Evolutionary conservation across 768 basidiomycete species (phyloP).

Genomic region (Termitomyces heimii): DNA sequence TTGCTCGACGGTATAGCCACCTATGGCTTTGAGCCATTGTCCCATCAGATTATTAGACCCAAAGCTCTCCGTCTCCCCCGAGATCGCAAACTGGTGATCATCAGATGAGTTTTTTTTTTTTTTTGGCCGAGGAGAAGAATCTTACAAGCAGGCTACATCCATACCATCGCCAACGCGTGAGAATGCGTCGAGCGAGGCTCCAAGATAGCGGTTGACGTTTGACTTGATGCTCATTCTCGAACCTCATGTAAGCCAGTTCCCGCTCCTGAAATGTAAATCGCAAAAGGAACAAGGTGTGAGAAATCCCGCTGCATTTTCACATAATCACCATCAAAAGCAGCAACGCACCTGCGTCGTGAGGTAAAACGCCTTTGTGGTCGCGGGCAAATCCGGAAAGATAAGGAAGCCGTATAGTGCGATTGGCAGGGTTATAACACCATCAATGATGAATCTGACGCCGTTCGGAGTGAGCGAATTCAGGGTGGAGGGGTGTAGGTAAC

Average conservation of each 20-base stretch:
- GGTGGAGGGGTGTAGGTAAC: conserved; percentile 17
- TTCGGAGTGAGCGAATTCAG: conserved; percentile 3
- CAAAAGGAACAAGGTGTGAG: background rate
- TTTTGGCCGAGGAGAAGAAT: background rate
- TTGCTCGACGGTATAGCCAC: conserved; percentile 59
- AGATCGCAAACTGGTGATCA: conserved; percentile 48
- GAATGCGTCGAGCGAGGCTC: conserved; percentile 39
- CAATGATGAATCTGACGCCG: conserved; percentile 50
- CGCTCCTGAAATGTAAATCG: conserved; percentile 39
- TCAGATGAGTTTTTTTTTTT: background rate
- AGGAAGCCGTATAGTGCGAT: conserved; percentile 69
- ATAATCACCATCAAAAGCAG: background rate
- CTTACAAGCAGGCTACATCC: conserved; percentile 58
- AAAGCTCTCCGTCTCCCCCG: conserved; percentile 63
- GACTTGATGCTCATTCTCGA: conserved; percentile 35
- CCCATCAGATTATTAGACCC: conserved; percentile 72
- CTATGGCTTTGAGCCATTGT: conserved; percentile 59
- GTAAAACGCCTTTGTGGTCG: conserved; percentile 59
- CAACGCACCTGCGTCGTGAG: conserved; percentile 45
- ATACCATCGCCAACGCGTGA: conserved; percentile 64
- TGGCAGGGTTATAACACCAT: conserved; percentile 66
- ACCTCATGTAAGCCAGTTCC: conserved; percentile 42
- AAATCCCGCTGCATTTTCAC: conserved; percentile 1
- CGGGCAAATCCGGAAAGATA: conserved; percentile 67
- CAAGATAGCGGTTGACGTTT: conserved; percentile 39